A percentile compares a stretch with the other conserved stretches of the same genome.
These are phyloP conservation scores for Tritrichomonas musculus DNA, from an alignment of 208 protist genomes.

Conservation along the genomic window DNA sequence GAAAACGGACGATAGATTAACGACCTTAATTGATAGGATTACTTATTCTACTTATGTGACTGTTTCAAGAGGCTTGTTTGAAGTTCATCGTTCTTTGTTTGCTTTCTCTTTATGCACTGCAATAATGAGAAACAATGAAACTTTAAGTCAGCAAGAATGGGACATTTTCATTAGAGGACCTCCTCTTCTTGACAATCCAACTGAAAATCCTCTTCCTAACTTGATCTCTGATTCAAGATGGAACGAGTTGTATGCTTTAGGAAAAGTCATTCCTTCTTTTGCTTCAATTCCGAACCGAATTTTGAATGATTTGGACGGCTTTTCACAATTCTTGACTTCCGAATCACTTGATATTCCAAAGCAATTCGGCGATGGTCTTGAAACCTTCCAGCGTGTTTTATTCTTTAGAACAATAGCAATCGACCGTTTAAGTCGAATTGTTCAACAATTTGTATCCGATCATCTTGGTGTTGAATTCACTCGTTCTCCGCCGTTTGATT, in stretches of 20 bases:
- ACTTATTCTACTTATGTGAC: conserved; percentile 78
- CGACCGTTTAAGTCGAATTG: neutral
- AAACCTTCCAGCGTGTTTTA: neutral
- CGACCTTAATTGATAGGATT: conserved; percentile 65
- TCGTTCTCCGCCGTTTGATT: conserved; percentile 48
- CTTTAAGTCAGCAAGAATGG: conserved; percentile 52
- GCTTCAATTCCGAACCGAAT: conserved; percentile 59
- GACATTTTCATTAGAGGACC: conserved; percentile 50
- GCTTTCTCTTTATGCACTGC: conserved; percentile 75
- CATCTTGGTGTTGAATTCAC: conserved; percentile 49
- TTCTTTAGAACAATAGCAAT: conserved; percentile 12
- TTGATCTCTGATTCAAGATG: neutral
- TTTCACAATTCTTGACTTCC: conserved; percentile 60
- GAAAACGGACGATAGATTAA: conserved; percentile 59
- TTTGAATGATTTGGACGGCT: conserved; percentile 84
- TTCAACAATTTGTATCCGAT: conserved; percentile 34
- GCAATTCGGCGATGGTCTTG: conserved; percentile 56
- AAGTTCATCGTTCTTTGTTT: conserved; percentile 87
- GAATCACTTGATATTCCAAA: conserved; percentile 65
- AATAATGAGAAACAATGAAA: conserved; percentile 59
- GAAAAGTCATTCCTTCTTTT: conserved; percentile 48
- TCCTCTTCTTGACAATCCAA: neutral
- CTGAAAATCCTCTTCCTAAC: neutral
- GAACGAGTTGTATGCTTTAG: conserved; percentile 43
- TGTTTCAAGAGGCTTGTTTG: conserved; percentile 91